Evolutionary conservation across 495 filamentous ascomycete genomes (phyloP), one percentile per base, ranked within the genome.

Genomic region (Xylaria scruposa): DNA sequence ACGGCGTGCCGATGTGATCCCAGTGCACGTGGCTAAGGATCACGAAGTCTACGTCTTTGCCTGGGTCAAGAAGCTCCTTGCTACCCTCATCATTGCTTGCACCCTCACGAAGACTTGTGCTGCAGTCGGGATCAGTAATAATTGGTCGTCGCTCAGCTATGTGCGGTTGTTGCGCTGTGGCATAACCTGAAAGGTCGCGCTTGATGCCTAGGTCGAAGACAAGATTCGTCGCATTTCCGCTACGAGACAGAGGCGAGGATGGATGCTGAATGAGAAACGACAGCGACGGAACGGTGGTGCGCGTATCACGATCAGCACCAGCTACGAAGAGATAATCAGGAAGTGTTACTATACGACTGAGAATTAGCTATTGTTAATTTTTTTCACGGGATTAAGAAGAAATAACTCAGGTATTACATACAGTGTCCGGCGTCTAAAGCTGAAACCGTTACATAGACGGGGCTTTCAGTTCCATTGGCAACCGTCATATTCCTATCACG

Each of bases 181-280:
- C 73, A 67, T 87, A 88, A 42, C 71, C 73, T 17, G 75, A 54
- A 40, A 81, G 47, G 54, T 84, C 77, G 44, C 78, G 78, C 46
- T 83, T 83, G 42, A 87, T 71, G 33, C 86, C 86, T 1, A 88
- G 81, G 72, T 88, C 86, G 73, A 88, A 88, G 51, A 88, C 74
- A 13, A 87, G 64, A 13, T 77, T 77, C 10, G 80, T 82, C 12
- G 31, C 60, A 10, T 74, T 76, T 31, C 56, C 59, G 36, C 40
- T 53, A 38, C 51, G 51, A 15, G 51, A 26, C 7, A 31, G 31
- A 31, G 68, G 38, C 9, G 68, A 46, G 0, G 74, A 73, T 3
- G 74, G 66, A 46, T 79, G 78, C 19, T 70, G 73, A 59, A 83
- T 80, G 7, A 85, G 78, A 59, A 83, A 83, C 17, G 77, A 81